Evolutionary conservation across 305 asterid genomes (phyloP).

Genomic region (Solanum hybrid): DNA sequence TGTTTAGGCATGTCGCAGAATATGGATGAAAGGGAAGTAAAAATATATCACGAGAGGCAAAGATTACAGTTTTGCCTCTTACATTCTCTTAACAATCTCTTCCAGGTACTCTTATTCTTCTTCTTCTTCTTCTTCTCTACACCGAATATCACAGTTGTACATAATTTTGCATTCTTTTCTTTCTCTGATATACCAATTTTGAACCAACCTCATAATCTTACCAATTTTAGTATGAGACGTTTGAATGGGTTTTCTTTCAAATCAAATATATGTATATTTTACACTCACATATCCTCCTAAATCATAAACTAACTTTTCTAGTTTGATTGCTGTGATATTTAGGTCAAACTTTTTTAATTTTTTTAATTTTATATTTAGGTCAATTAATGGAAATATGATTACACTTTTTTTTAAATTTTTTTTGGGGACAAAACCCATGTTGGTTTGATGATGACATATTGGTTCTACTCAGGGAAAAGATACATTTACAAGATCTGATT

Average conservation of each 20-base stretch:
- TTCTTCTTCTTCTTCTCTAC: not conserved
- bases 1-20: not conserved
- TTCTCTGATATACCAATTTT: not conserved
- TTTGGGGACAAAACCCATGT: not conserved
- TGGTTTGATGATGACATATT: not conserved
- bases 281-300: not conserved
- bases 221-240: not conserved
- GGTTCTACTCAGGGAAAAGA: conserved; percentile 48
- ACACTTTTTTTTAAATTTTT: fast-evolving
- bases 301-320: not conserved
- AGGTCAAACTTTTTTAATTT: not conserved
- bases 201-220: not conserved
- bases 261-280: not conserved
- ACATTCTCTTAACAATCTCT: conserved; percentile 85
- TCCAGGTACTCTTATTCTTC: conserved; percentile 47
- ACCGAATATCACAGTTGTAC: not conserved
- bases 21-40: conserved; percentile 35
- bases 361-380: not conserved
- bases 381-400: not conserved
- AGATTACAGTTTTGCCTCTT: conserved; percentile 69
- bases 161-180: not conserved
- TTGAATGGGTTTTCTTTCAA: not conserved
- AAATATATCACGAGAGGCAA: conserved; percentile 77
- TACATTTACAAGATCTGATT: conserved; percentile 43
- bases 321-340: not conserved